phyloP scores from a whole-genome alignment of 495 filamentous ascomycete species.

The Penicillium roqueforti region DNA sequence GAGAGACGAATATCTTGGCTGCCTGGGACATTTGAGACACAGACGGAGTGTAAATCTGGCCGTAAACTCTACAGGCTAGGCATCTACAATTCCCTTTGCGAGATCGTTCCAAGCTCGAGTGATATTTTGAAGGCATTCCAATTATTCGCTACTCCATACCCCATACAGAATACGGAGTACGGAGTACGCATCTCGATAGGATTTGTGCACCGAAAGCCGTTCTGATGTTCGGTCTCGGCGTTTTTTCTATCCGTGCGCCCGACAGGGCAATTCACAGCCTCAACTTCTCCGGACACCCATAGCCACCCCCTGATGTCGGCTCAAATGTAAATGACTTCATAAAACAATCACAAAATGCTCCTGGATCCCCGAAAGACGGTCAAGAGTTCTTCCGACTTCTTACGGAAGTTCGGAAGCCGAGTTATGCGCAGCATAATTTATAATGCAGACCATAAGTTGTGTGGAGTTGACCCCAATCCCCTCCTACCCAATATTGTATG shows the following conservation, averaged over 20 bases:
- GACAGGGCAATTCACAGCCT: constrained; percentile 2
- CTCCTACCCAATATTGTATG: not conserved
- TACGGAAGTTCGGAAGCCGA: not conserved
- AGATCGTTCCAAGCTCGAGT: not conserved
- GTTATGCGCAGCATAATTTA: not conserved
- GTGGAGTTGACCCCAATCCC: not conserved
- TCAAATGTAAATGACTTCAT: not conserved
- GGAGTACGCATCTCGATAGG: not conserved
- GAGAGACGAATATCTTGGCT: not conserved
- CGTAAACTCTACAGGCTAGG: not conserved
- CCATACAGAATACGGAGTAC: not conserved
- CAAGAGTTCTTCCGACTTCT: not conserved
- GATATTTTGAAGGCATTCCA: not conserved
- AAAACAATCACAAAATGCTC: not conserved
- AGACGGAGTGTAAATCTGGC: not conserved
- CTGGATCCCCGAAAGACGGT: not conserved
- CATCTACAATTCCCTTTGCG: not conserved
- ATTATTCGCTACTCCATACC: not conserved
- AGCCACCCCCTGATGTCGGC: not conserved
- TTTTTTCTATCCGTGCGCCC: not conserved
- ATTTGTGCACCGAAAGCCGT: not conserved
- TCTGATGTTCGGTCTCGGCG: not conserved
- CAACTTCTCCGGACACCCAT: not conserved
- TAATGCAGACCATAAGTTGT: not conserved
- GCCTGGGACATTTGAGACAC: not conserved